phyloP scores from a whole-genome alignment of 73 alveolate species.

The Tetrahymena malaccensis region DNA sequence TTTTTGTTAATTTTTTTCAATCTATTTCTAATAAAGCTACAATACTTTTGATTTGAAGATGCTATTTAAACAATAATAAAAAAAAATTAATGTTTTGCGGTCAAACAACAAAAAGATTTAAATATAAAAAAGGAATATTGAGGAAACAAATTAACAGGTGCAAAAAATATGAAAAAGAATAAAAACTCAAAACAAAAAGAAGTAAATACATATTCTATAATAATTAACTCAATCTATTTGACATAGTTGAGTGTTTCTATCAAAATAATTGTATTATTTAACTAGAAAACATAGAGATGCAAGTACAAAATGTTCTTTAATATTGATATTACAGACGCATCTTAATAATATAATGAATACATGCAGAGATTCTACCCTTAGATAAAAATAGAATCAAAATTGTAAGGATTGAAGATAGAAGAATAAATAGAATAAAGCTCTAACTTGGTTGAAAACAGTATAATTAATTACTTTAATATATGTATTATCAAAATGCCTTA shows the following conservation, averaged over 20 bases:
- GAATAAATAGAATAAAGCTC: background rate
- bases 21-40: too few species aligned
- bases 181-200: background rate
- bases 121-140: background rate
- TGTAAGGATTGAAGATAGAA: background rate
- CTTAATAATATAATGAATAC: background rate
- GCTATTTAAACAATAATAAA: background rate
- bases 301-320: background rate
- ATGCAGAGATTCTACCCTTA: background rate
- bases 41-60: background rate
- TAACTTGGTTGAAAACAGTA: background rate
- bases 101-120: background rate
- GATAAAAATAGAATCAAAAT: background rate
- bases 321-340: background rate
- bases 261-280: background rate
- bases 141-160: background rate
- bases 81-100: background rate
- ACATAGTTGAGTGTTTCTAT: background rate
- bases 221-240: background rate
- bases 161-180: background rate
- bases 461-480: background rate
- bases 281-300: background rate
- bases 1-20: too few species aligned
- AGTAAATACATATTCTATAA: background rate
- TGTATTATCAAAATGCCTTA: too few species aligned